phyloP scores from a whole-genome alignment of 2,329 filamentous ascomycete species.

The Ascochyta viciae-villosae region DNA sequence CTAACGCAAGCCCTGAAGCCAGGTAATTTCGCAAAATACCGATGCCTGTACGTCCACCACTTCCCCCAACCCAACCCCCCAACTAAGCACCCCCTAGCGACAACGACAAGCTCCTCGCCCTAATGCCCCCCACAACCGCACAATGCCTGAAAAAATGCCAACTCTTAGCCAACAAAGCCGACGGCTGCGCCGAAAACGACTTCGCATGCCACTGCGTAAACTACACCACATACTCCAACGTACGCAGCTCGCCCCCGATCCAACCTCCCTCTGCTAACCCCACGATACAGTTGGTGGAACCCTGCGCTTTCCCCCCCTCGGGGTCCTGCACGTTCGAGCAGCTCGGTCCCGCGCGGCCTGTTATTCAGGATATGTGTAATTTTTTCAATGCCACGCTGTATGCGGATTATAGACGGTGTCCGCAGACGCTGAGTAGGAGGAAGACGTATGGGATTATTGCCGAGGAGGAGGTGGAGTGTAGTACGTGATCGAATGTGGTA shows the following conservation, averaged over 20 bases:
- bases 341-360: slow-evolving; percentile 25
- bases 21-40: slow-evolving; percentile 32
- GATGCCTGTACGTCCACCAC: slow-evolving; percentile 26
- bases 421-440: slow-evolving; percentile 24
- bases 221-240: slow-evolving; percentile 27
- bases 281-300: slow-evolving; percentile 6
- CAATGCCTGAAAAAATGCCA: slow-evolving; percentile 29
- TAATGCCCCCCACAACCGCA: slow-evolving; percentile 16
- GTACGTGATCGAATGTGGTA: background rate
- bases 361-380: slow-evolving; percentile 33
- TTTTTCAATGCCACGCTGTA: slow-evolving; percentile 38
- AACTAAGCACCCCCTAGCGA: slow-evolving; percentile 6
- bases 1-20: slow-evolving; percentile 23
- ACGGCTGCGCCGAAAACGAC: slow-evolving; percentile 33
- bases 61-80: too few species aligned
- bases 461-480: slow-evolving; percentile 6
- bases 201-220: slow-evolving; percentile 35
- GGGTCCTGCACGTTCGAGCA: too few species aligned
- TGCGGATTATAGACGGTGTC: slow-evolving; percentile 20
- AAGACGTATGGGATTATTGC: slow-evolving; percentile 26
- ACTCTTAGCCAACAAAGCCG: slow-evolving; percentile 22
- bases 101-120: slow-evolving; percentile 20
- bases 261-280: background rate
- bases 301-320: slow-evolving; percentile 9
- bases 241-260: slow-evolving; percentile 3